Percentiles rank a stretch among this genome's conserved stretches.
Evolutionary conservation across 495 filamentous ascomycete species (phyloP).

Genomic region (Melanomma pulvis-pyrius): DNA sequence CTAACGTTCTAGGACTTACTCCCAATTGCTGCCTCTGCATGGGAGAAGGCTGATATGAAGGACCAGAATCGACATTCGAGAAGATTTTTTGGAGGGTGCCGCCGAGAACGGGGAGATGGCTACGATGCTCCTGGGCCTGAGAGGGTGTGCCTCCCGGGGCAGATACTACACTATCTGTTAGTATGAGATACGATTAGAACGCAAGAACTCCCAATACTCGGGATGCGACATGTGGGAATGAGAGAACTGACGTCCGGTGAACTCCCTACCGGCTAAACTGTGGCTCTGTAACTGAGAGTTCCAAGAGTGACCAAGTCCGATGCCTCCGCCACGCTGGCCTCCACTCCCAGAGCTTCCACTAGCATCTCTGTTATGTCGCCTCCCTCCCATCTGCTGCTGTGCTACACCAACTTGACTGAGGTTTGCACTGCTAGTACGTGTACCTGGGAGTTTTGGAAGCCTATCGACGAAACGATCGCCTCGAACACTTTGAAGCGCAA

Average conservation of each 20-base stretch:
- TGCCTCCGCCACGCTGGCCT: conserved; percentile 11
- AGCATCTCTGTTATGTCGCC: conserved; percentile 49
- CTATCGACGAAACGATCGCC: conserved; percentile 36
- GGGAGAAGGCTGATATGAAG: conserved; percentile 29
- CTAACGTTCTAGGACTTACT: conserved; percentile 6
- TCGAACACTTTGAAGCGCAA: conserved; percentile 51
- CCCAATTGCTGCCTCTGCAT: conserved; percentile 23
- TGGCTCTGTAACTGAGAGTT: conserved; percentile 15
- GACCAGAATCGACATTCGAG: conserved; percentile 6
- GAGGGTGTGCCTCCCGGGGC: conserved; percentile 10
- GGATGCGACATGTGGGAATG: not conserved
- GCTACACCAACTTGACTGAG: conserved; percentile 16
- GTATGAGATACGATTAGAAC: not conserved
- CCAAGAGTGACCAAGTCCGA: conserved; percentile 17
- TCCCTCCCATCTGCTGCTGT: conserved; percentile 30
- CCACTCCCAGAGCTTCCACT: conserved; percentile 51
- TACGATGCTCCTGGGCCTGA: conserved; percentile 14
- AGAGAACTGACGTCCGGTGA: conserved; percentile 16
- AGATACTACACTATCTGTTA: conserved; percentile 9
- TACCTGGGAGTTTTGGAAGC: conserved; percentile 28
- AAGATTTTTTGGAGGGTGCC: conserved; percentile 20
- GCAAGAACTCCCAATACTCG: not conserved
- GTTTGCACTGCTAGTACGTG: conserved; percentile 15
- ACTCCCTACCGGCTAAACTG: conserved; percentile 3
- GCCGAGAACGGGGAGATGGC: conserved; percentile 28